phyloP scores from a whole-genome alignment of 2,329 filamentous ascomycete genomes.

The Diaporthe destruens region DNA sequence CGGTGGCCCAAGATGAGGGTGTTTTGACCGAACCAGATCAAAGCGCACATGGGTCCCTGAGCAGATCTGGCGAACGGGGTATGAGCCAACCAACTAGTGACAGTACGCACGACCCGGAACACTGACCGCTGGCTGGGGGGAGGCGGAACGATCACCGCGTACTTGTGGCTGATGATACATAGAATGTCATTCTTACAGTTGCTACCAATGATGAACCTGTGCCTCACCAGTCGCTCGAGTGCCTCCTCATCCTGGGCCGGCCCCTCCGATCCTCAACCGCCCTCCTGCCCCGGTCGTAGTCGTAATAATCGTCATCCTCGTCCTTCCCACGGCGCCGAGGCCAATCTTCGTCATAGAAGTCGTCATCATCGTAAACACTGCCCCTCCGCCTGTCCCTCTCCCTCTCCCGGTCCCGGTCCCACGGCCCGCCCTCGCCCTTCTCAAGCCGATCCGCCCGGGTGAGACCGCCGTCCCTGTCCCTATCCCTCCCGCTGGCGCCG shows the following conservation, averaged over 20 bases:
- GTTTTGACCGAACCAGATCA: too few relatives aligned
- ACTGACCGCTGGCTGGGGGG: too few relatives aligned
- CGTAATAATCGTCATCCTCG: slow-evolving; percentile 28
- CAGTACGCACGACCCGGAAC: too few relatives aligned
- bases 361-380: neutral
- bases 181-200: neutral
- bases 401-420: neutral
- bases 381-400: slow-evolving; percentile 19
- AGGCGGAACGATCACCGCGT: too few relatives aligned
- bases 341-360: slow-evolving; percentile 14
- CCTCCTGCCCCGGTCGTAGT: slow-evolving; percentile 27
- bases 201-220: neutral
- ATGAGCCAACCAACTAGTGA: too few relatives aligned
- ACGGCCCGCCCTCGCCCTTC: slow-evolving; percentile 35
- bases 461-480: slow-evolving; percentile 22
- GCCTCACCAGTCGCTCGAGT: slow-evolving; percentile 40
- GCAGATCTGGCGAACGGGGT: too few relatives aligned
- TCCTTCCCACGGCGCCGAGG: neutral
- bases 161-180: neutral
- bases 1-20: too few relatives aligned
- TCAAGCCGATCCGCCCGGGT: slow-evolving; percentile 35
- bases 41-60: too few relatives aligned
- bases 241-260: slow-evolving; percentile 36
- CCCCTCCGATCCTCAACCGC: slow-evolving; percentile 26
- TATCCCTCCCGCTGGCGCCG: neutral